These are phyloP conservation scores for Colletotrichum horii DNA, from an alignment of 2,329 filamentous ascomycete genomes.

Conservation along the genomic window DNA sequence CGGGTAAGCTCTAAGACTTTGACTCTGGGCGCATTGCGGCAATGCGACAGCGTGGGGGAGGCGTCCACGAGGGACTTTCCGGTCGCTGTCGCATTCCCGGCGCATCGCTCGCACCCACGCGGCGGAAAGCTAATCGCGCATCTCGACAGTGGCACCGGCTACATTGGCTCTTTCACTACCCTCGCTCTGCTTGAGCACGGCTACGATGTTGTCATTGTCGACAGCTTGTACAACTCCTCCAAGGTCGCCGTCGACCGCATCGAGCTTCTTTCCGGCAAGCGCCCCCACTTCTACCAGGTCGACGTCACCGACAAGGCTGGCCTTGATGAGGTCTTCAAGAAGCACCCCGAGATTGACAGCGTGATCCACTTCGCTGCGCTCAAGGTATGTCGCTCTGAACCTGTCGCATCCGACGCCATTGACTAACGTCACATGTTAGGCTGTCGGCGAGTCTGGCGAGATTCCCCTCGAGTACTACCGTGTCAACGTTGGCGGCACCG, in stretches of 20 bases:
- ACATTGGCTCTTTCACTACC: constrained; percentile 97
- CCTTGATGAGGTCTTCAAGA: constrained; percentile 85
- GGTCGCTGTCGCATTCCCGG: background rate
- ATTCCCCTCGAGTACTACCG: constrained; percentile 97
- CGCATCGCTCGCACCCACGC: background rate
- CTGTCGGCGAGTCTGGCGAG: constrained; percentile 92
- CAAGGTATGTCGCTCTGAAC: constrained; percentile 66
- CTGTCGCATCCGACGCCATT: background rate
- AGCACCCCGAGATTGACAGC: constrained; percentile 92
- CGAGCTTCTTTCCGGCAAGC: constrained; percentile 89
- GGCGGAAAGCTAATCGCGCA: constrained; percentile 2
- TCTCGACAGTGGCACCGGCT: constrained; percentile 83
- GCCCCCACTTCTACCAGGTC: constrained; percentile 81
- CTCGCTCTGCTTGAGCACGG: constrained; percentile 90
- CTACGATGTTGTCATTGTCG: constrained; percentile 95
- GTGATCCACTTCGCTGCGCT: constrained; percentile 98
- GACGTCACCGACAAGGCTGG: constrained; percentile 87
- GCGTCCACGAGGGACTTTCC: background rate
- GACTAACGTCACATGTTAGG: constrained; percentile 53
- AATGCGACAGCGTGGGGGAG: background rate
- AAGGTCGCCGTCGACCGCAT: constrained; percentile 92
- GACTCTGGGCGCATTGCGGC: background rate
- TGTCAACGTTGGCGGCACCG: constrained; percentile 93
- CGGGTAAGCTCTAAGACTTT: constrained; percentile 66
- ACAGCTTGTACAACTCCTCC: constrained; percentile 97